Percentiles rank a stretch among this genome's conserved stretches.
Evolutionary conservation across 768 basidiomycete species (phyloP).

Genomic region (Auricularia cornea): DNA sequence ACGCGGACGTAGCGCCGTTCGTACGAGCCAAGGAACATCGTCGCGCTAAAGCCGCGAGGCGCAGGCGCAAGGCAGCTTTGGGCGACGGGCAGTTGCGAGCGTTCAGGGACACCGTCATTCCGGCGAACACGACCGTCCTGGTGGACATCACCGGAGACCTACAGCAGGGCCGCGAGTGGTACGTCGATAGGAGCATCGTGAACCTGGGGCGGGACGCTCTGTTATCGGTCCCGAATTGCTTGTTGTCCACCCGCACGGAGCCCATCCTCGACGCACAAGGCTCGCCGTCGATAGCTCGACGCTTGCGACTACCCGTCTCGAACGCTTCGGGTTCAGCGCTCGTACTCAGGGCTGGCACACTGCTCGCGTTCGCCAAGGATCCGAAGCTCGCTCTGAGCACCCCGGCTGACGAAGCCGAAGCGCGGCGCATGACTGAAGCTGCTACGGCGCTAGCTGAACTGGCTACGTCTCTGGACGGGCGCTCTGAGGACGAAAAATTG

Average conservation of each 20-base stretch:
- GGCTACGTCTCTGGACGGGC: too few species aligned
- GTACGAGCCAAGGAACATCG: neutral
- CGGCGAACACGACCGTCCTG: neutral
- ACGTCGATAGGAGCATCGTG: neutral
- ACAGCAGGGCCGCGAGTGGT: neutral
- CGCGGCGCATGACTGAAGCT: too few species aligned
- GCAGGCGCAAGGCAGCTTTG: neutral
- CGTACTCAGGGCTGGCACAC: too few species aligned
- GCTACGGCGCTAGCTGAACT: too few species aligned
- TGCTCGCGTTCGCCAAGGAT: too few species aligned
- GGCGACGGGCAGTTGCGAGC: neutral
- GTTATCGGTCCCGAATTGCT: neutral
- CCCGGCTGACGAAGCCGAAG: too few species aligned
- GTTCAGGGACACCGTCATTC: neutral
- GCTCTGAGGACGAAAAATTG: too few species aligned
- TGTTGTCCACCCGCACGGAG: neutral
- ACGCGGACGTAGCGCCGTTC: neutral
- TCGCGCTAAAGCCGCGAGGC: neutral
- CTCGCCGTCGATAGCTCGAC: neutral
- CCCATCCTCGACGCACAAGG: neutral
- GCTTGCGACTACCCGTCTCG: conserved; percentile 3
- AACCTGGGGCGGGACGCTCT: neutral
- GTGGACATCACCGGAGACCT: neutral
- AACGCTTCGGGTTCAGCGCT: neutral
- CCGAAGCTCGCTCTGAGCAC: too few species aligned